phyloP scores from a whole-genome alignment of 2,329 filamentous ascomycete genomes.

The Sordariomycetes sp. region DNA sequence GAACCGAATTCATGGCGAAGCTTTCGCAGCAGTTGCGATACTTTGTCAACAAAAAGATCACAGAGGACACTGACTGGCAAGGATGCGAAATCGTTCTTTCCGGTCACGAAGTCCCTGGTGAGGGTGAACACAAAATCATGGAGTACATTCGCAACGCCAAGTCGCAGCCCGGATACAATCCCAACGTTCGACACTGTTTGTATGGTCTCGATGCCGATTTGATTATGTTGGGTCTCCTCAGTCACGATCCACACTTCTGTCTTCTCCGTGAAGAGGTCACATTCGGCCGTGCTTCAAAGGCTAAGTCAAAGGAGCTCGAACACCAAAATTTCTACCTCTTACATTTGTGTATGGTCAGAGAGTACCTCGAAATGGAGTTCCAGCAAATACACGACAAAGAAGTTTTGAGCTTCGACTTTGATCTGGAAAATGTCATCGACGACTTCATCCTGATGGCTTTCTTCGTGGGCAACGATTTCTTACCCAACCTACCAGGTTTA shows the following conservation, averaged over 20 bases:
- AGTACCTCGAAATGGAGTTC: conserved; percentile 95
- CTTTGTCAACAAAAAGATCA: conserved; percentile 98
- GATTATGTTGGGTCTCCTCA: conserved; percentile 96
- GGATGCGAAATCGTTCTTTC: conserved; percentile 92
- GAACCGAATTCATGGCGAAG: conserved; percentile 95
- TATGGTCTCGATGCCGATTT: conserved; percentile 96
- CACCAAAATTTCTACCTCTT: conserved; percentile 98
- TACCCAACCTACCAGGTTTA: conserved; percentile 89
- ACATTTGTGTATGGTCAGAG: conserved; percentile 93
- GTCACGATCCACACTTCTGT: conserved; percentile 97
- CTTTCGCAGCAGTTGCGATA: conserved; percentile 91
- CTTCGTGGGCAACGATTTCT: conserved; percentile 98
- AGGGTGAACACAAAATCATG: conserved; percentile 99
- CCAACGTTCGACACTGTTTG: conserved; percentile 90
- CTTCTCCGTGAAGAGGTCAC: conserved; percentile 95
- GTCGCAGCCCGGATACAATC: conserved; percentile 84
- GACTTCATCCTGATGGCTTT: conserved; percentile 99
- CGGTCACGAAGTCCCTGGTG: conserved; percentile 93
- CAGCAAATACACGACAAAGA: conserved; percentile 77
- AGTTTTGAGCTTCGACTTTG: conserved; percentile 66
- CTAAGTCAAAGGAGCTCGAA: conserved; percentile 85
- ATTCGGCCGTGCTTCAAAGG: conserved; percentile 79
- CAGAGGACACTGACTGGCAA: conserved; percentile 96
- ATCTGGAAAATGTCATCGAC: conserved; percentile 94
- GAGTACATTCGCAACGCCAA: conserved; percentile 98